Evolutionary conservation across 495 filamentous ascomycete species (phyloP).

Genomic region (Xylaria bambusicola): DNA sequence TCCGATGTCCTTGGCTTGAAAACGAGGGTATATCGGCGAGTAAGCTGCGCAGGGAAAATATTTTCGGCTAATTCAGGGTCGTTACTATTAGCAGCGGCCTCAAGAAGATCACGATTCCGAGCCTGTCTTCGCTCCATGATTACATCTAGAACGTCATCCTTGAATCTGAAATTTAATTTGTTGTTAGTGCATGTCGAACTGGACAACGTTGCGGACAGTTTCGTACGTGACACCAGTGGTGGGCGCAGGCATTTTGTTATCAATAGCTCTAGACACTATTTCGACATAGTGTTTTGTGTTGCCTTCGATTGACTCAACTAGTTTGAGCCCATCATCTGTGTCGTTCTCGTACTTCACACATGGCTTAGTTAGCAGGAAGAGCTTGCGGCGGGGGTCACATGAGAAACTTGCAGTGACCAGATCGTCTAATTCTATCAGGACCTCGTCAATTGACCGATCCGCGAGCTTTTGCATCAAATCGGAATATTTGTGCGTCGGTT

Average conservation of each 20-base stretch:
- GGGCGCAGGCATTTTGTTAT: slow-evolving; percentile 80
- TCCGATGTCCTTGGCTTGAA: slow-evolving; percentile 86
- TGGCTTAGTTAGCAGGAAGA: slow-evolving; percentile 9
- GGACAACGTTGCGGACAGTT: neutral
- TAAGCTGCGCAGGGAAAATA: slow-evolving; percentile 87
- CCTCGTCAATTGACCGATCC: slow-evolving; percentile 70
- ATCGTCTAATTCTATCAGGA: slow-evolving; percentile 89
- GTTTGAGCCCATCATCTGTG: slow-evolving; percentile 67
- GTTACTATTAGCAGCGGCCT: slow-evolving; percentile 66
- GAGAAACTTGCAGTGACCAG: slow-evolving; percentile 62
- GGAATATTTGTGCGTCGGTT: slow-evolving; percentile 84
- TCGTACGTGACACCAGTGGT: slow-evolving; percentile 74
- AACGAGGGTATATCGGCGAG: slow-evolving; percentile 89
- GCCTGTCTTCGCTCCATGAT: slow-evolving; percentile 89
- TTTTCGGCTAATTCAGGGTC: slow-evolving; percentile 60
- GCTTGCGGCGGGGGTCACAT: neutral
- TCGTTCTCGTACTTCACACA: slow-evolving; percentile 75
- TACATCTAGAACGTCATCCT: slow-evolving; percentile 95
- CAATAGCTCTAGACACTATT: slow-evolving; percentile 82
- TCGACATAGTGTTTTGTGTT: slow-evolving; percentile 98
- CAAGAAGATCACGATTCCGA: slow-evolving; percentile 74
- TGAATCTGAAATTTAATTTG: slow-evolving; percentile 60
- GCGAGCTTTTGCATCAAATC: slow-evolving; percentile 85
- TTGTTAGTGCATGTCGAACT: slow-evolving; percentile 9
- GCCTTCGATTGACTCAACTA: slow-evolving; percentile 80